phyloP scores from a whole-genome alignment of 1,139 yeast genomes.

The Yamadazyma buinensis region DNA sequence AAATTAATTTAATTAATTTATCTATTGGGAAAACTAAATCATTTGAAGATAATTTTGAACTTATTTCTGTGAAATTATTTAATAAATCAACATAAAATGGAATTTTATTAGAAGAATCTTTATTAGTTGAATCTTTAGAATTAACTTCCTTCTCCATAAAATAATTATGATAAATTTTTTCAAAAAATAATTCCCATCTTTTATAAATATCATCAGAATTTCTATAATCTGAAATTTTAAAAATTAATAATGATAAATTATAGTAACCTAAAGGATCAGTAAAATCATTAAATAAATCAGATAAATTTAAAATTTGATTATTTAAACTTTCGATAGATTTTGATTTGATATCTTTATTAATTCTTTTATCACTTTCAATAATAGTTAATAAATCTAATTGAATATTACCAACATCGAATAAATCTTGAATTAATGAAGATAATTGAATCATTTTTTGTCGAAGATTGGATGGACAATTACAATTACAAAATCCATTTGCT shows the following conservation, averaged over 20 bases:
- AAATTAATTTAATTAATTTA: conserved; percentile 60
- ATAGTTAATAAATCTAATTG: conserved; percentile 76
- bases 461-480: conserved; percentile 74
- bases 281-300: conserved; percentile 79
- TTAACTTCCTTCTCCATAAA: conserved; percentile 5
- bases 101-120: conserved; percentile 18
- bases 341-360: conserved; percentile 42
- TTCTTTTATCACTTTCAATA: conserved; percentile 56
- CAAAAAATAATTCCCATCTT: conserved; percentile 68
- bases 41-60: conserved; percentile 41
- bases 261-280: conserved; percentile 87
- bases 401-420: conserved; percentile 81
- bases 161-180: conserved; percentile 37
- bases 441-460: conserved; percentile 75
- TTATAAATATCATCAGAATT: conserved; percentile 67
- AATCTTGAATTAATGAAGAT: conserved; percentile 68
- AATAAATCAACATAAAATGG: conserved; percentile 38
- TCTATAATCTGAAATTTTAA: conserved; percentile 78
- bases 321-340: conserved; percentile 56
- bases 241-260: conserved; percentile 74
- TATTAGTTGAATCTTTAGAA: conserved; percentile 24
- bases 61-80: conserved; percentile 38
- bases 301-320: conserved; percentile 62
- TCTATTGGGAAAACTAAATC: conserved; percentile 83
- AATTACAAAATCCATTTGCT: conserved; percentile 89